Percentiles rank a stretch among this genome's conserved stretches.
These are phyloP conservation scores for Paracamarosporium sp. DNA, from an alignment of 2,329 filamentous ascomycete genomes.

Conservation along the genomic window DNA sequence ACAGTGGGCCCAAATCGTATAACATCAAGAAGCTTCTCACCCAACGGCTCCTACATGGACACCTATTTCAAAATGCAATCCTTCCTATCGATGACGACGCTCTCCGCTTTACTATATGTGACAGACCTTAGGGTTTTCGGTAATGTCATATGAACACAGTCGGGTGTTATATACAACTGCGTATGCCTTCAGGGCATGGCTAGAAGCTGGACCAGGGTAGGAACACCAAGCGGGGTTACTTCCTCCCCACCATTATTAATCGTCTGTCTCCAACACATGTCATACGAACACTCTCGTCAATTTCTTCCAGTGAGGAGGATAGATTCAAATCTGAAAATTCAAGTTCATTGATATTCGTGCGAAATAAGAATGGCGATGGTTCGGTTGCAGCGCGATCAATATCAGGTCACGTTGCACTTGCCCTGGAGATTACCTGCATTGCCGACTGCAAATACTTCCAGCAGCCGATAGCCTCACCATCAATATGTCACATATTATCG, in stretches of 20 bases:
- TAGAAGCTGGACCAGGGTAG: neutral
- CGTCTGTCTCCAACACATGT: neutral
- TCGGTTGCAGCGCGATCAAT: neutral
- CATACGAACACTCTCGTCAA: no score
- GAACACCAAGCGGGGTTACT: neutral
- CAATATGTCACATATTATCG: slow-evolving; percentile 7
- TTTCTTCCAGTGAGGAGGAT: neutral
- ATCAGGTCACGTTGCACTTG: neutral
- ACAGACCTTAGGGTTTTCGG: no score
- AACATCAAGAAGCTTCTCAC: neutral
- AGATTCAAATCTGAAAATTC: neutral
- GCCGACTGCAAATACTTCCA: neutral
- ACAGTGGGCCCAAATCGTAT: neutral
- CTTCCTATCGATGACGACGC: neutral
- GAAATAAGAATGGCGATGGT: neutral
- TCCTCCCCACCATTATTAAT: neutral
- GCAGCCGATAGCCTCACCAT: neutral
- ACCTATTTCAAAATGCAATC: neutral
- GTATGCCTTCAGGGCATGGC: no score
- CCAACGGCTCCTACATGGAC: neutral
- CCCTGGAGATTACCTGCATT: neutral
- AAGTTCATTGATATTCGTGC: neutral
- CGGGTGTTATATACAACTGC: neutral
- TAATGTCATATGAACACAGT: neutral
- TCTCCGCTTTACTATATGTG: no score